These are phyloP conservation scores for Leccinum longicurvipes DNA, from an alignment of 768 basidiomycete species.

Conservation along the genomic window DNA sequence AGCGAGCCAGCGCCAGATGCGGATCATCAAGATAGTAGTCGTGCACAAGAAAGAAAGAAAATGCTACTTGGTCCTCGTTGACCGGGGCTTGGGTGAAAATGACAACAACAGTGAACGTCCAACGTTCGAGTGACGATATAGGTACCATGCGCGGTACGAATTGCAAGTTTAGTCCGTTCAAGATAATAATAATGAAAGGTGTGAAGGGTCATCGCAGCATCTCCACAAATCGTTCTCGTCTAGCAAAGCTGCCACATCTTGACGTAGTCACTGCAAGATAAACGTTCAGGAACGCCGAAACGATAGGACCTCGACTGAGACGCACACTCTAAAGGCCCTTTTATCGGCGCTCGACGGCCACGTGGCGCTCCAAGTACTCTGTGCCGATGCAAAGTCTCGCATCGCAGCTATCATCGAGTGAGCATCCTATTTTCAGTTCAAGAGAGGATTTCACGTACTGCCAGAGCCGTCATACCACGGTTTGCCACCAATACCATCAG, in stretches of 20 bases:
- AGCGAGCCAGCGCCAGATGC: background rate
- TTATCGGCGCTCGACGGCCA: constrained; percentile 66
- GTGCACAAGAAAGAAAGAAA: background rate
- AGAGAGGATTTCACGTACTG: constrained; percentile 35
- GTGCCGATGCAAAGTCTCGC: constrained; percentile 60
- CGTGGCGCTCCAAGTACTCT: constrained; percentile 67
- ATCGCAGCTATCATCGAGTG: constrained; percentile 48
- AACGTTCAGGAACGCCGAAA: background rate
- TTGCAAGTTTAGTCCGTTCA: constrained; percentile 1
- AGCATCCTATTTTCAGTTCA: constrained; percentile 18
- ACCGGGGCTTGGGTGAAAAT: background rate
- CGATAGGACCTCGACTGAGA: background rate
- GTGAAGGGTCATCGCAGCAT: background rate
- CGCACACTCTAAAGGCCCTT: constrained; percentile 67
- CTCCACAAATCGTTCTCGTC: background rate
- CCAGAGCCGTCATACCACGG: constrained; percentile 60
- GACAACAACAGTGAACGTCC: background rate
- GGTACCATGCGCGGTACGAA: background rate
- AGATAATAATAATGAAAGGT: background rate
- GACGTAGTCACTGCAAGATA: constrained; percentile 26
- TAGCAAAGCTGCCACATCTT: constrained; percentile 34
- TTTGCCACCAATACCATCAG: constrained; percentile 49
- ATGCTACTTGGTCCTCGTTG: background rate
- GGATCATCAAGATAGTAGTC: background rate
- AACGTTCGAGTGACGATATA: background rate